Evolutionary conservation across 225 moss, liverwort and hornwort genomes (phyloP), one percentile per base, ranked within the genome.

Genomic region (Bryoerythrophyllum caledonicum): DNA sequence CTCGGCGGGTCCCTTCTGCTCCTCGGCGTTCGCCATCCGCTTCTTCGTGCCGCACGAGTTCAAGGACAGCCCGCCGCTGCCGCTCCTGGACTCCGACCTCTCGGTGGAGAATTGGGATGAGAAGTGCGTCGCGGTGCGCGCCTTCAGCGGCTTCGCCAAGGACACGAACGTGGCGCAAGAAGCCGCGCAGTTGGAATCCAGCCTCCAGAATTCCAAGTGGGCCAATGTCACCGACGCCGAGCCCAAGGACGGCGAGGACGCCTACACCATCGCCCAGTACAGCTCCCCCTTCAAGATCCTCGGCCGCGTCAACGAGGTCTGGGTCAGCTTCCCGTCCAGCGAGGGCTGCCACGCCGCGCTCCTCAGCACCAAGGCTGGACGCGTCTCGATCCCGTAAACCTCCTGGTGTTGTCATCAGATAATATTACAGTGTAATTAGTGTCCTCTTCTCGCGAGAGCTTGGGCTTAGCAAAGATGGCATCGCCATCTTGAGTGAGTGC

Each of bases 1-100:
- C 4, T 93, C 99, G 20, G 99, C 89, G 16, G 99, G 99, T 12
- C 99, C 99, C 4, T 99, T 99, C 85, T 91, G 93, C 88, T 89
- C 99, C 3, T 93, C 99, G 2, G 84, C 99, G 16, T 99, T 95
- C 43, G 88, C 79, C 20, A 68, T 99, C 28, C 93, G 95, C 2
- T 90, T 99, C 55, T 95, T 86, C 65, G 79, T 93, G 20, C 95
- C 99, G 15, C 49, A 78, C 0, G 56, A 60, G 20, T 95, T 82
- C 21, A 74, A 93, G 5, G 76, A 82, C 53, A 80, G 54, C 46
- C 95, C 99, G 8, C 99, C 99, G 12, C 72, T 90, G 17, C 93
- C 99, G 4, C 87, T 99, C 2, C 82, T 89, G 6, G 93, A 99
- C 66, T 87, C 93, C 32, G 84, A 92, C 43, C 63, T 99, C 10